Percentiles rank a stretch among this genome's conserved stretches.
Conservation (phyloP, 75 land plant genomes). For the Adiantum capillusveneris region DNA sequence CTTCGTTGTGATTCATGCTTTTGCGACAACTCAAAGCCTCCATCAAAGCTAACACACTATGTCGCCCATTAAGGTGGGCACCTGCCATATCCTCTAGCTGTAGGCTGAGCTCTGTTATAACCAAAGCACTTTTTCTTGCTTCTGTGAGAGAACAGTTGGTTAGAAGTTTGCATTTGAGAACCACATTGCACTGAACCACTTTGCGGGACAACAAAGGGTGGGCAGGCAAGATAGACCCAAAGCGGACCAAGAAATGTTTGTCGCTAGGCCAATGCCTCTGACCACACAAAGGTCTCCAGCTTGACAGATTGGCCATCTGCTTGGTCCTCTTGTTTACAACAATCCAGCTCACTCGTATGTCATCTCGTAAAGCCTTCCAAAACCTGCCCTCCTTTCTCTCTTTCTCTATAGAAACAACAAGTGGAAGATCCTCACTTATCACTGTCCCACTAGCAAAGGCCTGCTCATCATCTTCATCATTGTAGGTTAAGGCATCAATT, state of each 20-base stretch:
- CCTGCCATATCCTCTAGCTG: constrained; percentile 33
- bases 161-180: constrained; percentile 14
- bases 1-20: constrained; percentile 8
- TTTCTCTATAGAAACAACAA: constrained; percentile 10
- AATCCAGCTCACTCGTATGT: constrained; percentile 40
- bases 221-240: constrained; percentile 32
- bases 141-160: neutral
- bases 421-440: neutral
- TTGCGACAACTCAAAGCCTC: constrained; percentile 18
- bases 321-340: constrained; percentile 20
- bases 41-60: constrained; percentile 16
- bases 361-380: constrained; percentile 28
- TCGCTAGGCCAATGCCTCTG: constrained; percentile 41
- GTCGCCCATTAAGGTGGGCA: constrained; percentile 26
- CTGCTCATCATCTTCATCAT: constrained; percentile 14
- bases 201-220: neutral
- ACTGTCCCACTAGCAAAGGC: neutral
- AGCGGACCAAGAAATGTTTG: constrained; percentile 23
- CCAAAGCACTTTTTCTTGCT: constrained; percentile 2
- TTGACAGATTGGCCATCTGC: constrained; percentile 33
- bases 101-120: constrained; percentile 34
- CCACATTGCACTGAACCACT: constrained; percentile 26
- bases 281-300: constrained; percentile 36
- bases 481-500: constrained; percentile 13
- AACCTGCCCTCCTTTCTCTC: constrained; percentile 28